These are phyloP conservation scores for Aspergillus aculeatus DNA, from an alignment of 2,329 filamentous ascomycete species.

Conservation along the genomic window DNA sequence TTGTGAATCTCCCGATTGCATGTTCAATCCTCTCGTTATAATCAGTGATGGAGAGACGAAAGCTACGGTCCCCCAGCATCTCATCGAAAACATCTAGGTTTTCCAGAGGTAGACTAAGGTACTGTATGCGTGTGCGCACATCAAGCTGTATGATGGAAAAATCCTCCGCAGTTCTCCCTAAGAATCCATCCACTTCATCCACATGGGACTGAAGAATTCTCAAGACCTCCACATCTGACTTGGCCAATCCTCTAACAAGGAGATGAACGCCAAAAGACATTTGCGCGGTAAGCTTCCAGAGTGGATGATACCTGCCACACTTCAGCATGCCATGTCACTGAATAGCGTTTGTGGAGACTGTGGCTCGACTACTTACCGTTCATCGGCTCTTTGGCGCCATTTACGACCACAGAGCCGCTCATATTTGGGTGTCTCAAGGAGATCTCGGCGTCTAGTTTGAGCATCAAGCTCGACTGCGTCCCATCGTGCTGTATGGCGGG, in stretches of 20 bases:
- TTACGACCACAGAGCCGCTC: conserved; percentile 69
- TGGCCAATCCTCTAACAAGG: conserved; percentile 78
- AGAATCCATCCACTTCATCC: conserved; percentile 87
- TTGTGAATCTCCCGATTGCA: conserved; percentile 76
- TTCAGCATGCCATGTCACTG: conserved; percentile 9
- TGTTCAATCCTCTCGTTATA: conserved; percentile 91
- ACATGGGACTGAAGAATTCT: conserved; percentile 88
- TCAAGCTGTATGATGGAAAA: conserved; percentile 75
- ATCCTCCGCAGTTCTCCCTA: conserved; percentile 83
- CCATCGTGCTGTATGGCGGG: conserved; percentile 23
- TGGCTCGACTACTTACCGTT: conserved; percentile 40
- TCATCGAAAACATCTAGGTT: conserved; percentile 80
- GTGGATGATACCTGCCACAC: conserved; percentile 67
- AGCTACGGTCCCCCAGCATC: conserved; percentile 81
- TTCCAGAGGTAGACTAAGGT: conserved; percentile 77
- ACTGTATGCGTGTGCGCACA: conserved; percentile 74
- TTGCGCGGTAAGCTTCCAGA: conserved; percentile 87
- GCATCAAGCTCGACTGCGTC: conserved; percentile 39
- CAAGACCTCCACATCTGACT: conserved; percentile 83
- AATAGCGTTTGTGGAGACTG: neutral
- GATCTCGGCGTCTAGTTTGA: conserved; percentile 57
- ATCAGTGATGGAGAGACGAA: conserved; percentile 76
- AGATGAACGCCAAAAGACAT: conserved; percentile 93
- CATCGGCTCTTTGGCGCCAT: conserved; percentile 74
- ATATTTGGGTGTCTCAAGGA: conserved; percentile 67